Conservation (phyloP, 169 alveolate species). For the Theileria orientalis region DNA sequence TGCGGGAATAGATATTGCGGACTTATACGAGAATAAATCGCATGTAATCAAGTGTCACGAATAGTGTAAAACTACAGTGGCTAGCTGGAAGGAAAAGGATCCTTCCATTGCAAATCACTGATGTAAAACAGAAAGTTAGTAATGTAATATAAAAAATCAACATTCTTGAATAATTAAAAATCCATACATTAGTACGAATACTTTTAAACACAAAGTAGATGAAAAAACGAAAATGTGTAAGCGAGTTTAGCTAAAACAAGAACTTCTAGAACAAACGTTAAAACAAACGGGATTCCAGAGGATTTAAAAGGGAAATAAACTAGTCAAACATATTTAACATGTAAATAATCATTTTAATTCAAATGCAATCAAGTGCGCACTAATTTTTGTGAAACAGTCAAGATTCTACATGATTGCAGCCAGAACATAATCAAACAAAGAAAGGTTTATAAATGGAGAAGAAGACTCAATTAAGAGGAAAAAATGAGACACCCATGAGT, state of each 20-base stretch:
- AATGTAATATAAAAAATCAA: no score
- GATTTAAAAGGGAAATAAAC: no score
- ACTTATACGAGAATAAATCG: constrained; percentile 7
- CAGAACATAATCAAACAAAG: not conserved
- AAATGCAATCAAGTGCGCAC: constrained; percentile 14
- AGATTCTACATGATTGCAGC: constrained; percentile 8
- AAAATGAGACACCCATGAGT: constrained; percentile 23
- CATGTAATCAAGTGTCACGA: not conserved
- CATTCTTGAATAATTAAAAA: no score
- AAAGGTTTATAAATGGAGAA: constrained; percentile 17
- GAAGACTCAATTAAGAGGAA: constrained; percentile 27
- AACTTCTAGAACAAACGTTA: not conserved
- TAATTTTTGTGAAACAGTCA: not conserved
- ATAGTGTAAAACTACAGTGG: not conserved
- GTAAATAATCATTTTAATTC: not conserved
- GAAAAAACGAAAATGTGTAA: not conserved
- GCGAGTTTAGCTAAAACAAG: not conserved
- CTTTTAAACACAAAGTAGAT: no score
- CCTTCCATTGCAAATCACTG: not conserved
- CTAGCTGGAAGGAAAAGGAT: not conserved
- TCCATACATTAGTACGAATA: no score
- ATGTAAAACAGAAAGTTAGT: no score
- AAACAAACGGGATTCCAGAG: no score
- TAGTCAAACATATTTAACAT: not conserved
- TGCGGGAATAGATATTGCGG: constrained; percentile 26